Percentiles rank a stretch among this genome's conserved stretches.
phyloP scores from a whole-genome alignment of 1,139 yeast genomes.

The Kluyveromyces sp. region DNA sequence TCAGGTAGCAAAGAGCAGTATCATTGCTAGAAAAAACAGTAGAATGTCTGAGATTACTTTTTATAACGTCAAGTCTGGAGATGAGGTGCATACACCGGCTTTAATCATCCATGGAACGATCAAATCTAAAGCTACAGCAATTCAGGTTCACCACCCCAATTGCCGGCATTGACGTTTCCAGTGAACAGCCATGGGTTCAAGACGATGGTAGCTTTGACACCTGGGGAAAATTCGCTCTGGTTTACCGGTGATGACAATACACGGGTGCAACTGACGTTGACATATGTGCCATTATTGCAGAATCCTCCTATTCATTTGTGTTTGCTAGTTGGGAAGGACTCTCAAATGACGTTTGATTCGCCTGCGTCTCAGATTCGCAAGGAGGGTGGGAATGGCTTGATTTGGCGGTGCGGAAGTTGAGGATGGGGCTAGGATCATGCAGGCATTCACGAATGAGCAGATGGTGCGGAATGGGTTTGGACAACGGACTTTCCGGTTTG shows the following conservation, averaged over 20 bases:
- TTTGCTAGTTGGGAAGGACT: slow-evolving; percentile 68
- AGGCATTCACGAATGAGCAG: slow-evolving; percentile 88
- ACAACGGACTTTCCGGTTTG: slow-evolving; percentile 68
- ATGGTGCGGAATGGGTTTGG: slow-evolving; percentile 78
- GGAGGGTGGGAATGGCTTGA: slow-evolving; percentile 63
- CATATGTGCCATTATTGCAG: slow-evolving; percentile 51
- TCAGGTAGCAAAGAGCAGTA: too few species aligned
- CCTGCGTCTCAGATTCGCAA: slow-evolving; percentile 45
- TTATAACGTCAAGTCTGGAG: slow-evolving; percentile 25
- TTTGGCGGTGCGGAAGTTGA: slow-evolving; percentile 66
- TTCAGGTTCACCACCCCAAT: slow-evolving; percentile 24
- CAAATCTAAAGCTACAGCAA: slow-evolving; percentile 12
- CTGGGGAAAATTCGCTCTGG: slow-evolving; percentile 48
- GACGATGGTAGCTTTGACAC: slow-evolving; percentile 61
- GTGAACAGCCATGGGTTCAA: slow-evolving; percentile 67
- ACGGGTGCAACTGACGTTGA: slow-evolving; percentile 15
- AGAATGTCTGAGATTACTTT: slow-evolving; percentile 18
- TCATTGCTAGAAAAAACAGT: background rate
- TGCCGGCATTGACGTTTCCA: slow-evolving; percentile 65
- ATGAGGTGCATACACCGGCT: slow-evolving; percentile 39
- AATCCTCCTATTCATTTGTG: slow-evolving; percentile 81
- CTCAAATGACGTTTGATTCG: slow-evolving; percentile 65
- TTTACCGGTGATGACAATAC: slow-evolving; percentile 22
- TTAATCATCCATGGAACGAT: slow-evolving; percentile 38
- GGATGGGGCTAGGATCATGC: slow-evolving; percentile 85